These are phyloP conservation scores for Aspergillus bertholletiae DNA, from an alignment of 495 filamentous ascomycete genomes.

Conservation along the genomic window DNA sequence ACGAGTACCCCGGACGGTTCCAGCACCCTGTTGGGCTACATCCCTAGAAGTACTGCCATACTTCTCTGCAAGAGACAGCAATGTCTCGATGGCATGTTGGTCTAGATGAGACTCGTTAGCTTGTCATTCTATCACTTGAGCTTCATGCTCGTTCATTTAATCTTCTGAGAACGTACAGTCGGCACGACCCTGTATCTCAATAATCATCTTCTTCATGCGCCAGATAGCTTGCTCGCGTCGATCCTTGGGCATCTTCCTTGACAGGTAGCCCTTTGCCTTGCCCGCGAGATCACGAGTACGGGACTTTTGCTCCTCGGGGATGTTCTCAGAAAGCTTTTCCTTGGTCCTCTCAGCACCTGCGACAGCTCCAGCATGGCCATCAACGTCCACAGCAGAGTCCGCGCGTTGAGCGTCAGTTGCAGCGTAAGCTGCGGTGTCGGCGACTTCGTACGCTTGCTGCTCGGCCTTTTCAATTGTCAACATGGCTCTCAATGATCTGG, in stretches of 20 bases:
- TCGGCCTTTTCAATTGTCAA: constrained; percentile 12
- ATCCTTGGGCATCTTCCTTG: constrained; percentile 84
- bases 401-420: constrained; percentile 45
- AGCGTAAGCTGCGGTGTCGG: constrained; percentile 51
- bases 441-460: constrained; percentile 47
- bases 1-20: constrained; percentile 67
- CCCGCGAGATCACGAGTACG: constrained; percentile 30
- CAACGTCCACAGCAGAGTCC: constrained; percentile 43
- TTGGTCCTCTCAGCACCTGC: constrained; percentile 48
- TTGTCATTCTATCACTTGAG: background rate
- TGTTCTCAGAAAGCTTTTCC: constrained; percentile 44
- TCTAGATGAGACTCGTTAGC: constrained; percentile 39
- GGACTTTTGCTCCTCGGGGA: constrained; percentile 34
- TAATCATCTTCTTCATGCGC: constrained; percentile 95
- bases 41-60: constrained; percentile 74
- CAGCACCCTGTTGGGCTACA: constrained; percentile 57
- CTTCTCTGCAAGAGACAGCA: constrained; percentile 78
- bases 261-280: constrained; percentile 67
- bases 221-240: constrained; percentile 90
- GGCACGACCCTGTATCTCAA: constrained; percentile 89
- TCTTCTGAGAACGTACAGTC: constrained; percentile 79
- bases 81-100: constrained; percentile 78
- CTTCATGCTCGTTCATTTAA: background rate
- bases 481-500: background rate
- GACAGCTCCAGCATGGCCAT: constrained; percentile 49